Percentiles rank a stretch among this genome's conserved stretches.
Conservation (phyloP, 768 basidiomycete genomes). For the Podaxis sp. region DNA sequence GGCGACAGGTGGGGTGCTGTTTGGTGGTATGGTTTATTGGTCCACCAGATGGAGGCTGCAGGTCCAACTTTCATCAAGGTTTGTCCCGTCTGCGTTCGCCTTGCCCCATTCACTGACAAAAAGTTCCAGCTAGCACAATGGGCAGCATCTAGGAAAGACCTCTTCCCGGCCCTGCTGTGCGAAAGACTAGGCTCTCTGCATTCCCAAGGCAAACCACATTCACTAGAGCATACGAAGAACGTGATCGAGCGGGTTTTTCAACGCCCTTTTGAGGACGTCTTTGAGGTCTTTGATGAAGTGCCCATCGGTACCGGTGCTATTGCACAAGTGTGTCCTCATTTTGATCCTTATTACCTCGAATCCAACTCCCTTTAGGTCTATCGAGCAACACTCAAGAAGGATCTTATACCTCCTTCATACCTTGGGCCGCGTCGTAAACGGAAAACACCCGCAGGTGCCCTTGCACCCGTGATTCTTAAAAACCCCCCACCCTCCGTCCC, state of each 20-base stretch:
- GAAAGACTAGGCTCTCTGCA: constrained; percentile 81
- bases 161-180: constrained; percentile 87
- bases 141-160: constrained; percentile 93
- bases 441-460: constrained; percentile 40
- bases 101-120: constrained; percentile 13
- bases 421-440: constrained; percentile 65
- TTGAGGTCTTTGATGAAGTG: constrained; percentile 78
- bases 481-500: constrained; percentile 72
- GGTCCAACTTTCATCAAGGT: constrained; percentile 98
- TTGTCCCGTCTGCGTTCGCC: constrained; percentile 13
- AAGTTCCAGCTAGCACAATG: constrained; percentile 83
- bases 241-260: constrained; percentile 85
- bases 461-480: constrained; percentile 52
- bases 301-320: constrained; percentile 99
- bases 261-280: constrained; percentile 80
- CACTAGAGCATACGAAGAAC: constrained; percentile 69
- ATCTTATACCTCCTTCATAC: constrained; percentile 83
- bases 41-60: constrained; percentile 86
- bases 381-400: constrained; percentile 76
- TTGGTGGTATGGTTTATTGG: constrained; percentile 96
- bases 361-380: constrained; percentile 58
- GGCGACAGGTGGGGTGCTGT: constrained; percentile 90
- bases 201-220: constrained; percentile 81
- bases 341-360: background rate
- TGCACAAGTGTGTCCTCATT: constrained; percentile 58